These are phyloP conservation scores for Pyricularia sp. DNA, from an alignment of 2,329 filamentous ascomycete species.

Conservation along the genomic window DNA sequence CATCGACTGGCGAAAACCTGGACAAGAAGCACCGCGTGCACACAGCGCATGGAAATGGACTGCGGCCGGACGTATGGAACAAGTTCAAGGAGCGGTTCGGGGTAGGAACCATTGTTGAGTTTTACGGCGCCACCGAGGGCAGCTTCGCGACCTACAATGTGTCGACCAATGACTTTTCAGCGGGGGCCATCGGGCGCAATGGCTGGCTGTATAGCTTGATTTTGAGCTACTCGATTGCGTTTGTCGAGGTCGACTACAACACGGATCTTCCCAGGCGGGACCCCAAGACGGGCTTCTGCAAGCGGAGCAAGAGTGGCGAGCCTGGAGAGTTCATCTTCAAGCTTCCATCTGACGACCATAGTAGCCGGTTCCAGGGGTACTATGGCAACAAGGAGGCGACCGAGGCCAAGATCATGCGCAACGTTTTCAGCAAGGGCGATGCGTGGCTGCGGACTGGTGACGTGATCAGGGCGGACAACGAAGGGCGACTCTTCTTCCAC, in stretches of 20 bases:
- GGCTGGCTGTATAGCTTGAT: constrained; percentile 52
- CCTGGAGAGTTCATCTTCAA: constrained; percentile 67
- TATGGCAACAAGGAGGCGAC: constrained; percentile 65
- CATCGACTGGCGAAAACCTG: constrained; percentile 54
- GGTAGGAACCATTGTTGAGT: constrained; percentile 56
- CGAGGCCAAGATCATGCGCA: constrained; percentile 61
- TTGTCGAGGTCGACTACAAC: constrained; percentile 64
- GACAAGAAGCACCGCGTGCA: constrained; percentile 66
- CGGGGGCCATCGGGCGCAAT: constrained; percentile 70
- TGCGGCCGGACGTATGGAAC: constrained; percentile 60
- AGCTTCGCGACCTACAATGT: constrained; percentile 54
- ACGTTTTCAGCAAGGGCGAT: constrained; percentile 68
- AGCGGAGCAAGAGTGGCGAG: constrained; percentile 44
- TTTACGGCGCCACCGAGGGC: constrained; percentile 72
- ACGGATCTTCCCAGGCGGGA: constrained; percentile 61
- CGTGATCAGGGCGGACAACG: constrained; percentile 58
- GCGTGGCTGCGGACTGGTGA: constrained; percentile 83
- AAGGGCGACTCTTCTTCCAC: constrained; percentile 70
- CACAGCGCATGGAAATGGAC: constrained; percentile 56
- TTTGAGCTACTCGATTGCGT: constrained; percentile 37
- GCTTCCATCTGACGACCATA: constrained; percentile 51
- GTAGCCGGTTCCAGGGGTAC: constrained; percentile 69
- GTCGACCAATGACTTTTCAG: constrained; percentile 64
- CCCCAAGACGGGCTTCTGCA: constrained; percentile 60
- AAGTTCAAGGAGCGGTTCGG: constrained; percentile 55